Evolutionary conservation across 768 basidiomycete genomes (phyloP), one percentile per base, ranked within the genome.

Genomic region (Fomitopsis pulvina): DNA sequence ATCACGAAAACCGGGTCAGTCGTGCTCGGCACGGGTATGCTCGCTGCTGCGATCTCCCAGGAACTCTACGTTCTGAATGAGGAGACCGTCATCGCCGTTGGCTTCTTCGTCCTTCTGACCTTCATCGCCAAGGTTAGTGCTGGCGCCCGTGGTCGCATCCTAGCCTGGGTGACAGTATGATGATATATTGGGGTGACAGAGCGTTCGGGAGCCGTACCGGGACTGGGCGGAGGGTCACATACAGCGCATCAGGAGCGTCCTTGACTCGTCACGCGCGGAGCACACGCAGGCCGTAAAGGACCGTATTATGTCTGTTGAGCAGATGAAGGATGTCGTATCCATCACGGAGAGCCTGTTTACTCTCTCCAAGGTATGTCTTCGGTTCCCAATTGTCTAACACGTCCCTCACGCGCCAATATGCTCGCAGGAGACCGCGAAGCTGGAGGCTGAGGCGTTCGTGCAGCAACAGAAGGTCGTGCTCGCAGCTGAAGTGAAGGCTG

Each of bases 51-150:
- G 63, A 93, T 98, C 70, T 95, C 92, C 12, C 88, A 92, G 65
- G 94, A 99, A 71, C 82, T 98, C 45, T 97, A 97, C 63, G 95
- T 99, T 52, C 81, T 95, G 63, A 96, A 96, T 67, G 94, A 97
- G 69, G 96, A 98, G 76, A 83, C 89, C 21, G 85, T 97, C 56
- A 77, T 98, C 41, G 81, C 90, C 29, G 75, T 85, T 32, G 93
- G 90, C 21, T 89, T 87, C 58, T 71, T 87, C 56, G 83, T 94
- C 52, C 81, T 96, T 61, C 79, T 91, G 57, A 77, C 81, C 41
- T 87, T 85, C 66, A 76, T 95, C 60, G 91, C 79, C 61, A 86
- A 84, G 79, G 88, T 85, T 66, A 51, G 78, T 68, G 24, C 10
- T 52, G 27, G 52, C 52, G 39, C 53, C 18, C 20, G 27, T 12